Evolutionary conservation across 345 rosid species (phyloP), one percentile per base, ranked within the genome.

Genomic region (Cardamine resedifolia): DNA sequence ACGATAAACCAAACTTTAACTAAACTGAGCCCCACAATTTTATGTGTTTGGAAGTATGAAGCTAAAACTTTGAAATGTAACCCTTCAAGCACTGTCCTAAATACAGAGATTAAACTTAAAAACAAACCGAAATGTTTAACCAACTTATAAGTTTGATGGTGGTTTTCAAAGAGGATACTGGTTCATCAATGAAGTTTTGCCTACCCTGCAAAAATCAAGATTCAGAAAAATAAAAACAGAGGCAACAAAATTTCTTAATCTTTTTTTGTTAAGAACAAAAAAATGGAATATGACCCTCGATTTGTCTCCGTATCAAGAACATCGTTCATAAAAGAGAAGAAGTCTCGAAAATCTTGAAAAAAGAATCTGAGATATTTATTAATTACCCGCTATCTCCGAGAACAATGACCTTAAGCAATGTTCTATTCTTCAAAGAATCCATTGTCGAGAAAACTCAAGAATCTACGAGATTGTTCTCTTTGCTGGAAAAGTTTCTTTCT

Each of bases 381-480:
- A 90, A 78, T 8, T 80, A 90, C 98, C 98, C 98, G 38, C 89
- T 86, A 47, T 93, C 98, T 20, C 97, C 97, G 0, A 93, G 90
- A 41, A 90, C 88, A 41, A 93, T 87, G 75, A 93, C 94, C 79
- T 90, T 90, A 38, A 93, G 94, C 81, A 92, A 76, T 47, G 81
- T 85, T 66, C 96, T 83, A 77, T 87, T 83, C 70, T 83, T 86
- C 76, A 65, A 71, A 58, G 87, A 58, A 62, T 70, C 77, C 80
- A 76, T 76, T 16, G 31, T 61, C 10, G 3, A 45, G 6, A 57
- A 57, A 65, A 51, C 68, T 59, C 28, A 55, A 21, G 45, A 45
- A 55, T 62, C 70, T 50, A 52, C 4, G n/a, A 75, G 56, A 50
- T 52, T 68, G 36, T 68, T 70, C 11, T 61, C 36, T 23, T 21